These are phyloP conservation scores for Mangifera indica DNA, from an alignment of 345 rosid species.

Conservation along the genomic window DNA sequence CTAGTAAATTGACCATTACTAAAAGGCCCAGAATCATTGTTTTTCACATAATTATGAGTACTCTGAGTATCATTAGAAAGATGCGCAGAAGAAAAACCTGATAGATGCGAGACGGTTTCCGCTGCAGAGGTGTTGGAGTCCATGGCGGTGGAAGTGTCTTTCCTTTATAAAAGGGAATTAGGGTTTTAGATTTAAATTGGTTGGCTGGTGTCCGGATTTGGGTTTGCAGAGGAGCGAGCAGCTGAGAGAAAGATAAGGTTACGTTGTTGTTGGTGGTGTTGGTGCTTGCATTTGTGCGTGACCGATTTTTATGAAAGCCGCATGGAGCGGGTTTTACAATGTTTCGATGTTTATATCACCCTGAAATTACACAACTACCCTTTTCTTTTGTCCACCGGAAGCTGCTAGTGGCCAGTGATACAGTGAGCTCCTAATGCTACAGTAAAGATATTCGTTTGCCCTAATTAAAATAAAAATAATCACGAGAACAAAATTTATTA, in stretches of 20 bases:
- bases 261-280: background rate
- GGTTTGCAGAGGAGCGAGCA: constrained; percentile 10
- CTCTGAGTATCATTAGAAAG: constrained; percentile 12
- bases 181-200: constrained; percentile 9
- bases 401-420: too few relatives aligned
- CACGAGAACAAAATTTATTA: too few relatives aligned
- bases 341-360: background rate
- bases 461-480: too few relatives aligned
- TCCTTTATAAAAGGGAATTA: background rate
- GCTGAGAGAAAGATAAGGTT: constrained; percentile 15
- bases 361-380: background rate
- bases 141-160: constrained; percentile 33
- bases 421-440: too few relatives aligned
- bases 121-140: constrained; percentile 44
- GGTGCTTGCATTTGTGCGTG: background rate
- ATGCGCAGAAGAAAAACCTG: constrained; percentile 47
- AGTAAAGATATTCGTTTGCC: too few relatives aligned
- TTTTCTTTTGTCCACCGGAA: background rate
- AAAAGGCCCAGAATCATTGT: constrained; percentile 3
- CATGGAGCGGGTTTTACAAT: background rate
- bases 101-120: constrained; percentile 27
- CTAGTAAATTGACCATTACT: constrained; percentile 26
- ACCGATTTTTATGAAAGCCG: background rate
- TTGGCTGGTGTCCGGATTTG: constrained; percentile 12
- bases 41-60: constrained; percentile 27